Conservation (phyloP, 2,329 filamentous ascomycete genomes). For the Pseudogymnoascus sp. region DNA sequence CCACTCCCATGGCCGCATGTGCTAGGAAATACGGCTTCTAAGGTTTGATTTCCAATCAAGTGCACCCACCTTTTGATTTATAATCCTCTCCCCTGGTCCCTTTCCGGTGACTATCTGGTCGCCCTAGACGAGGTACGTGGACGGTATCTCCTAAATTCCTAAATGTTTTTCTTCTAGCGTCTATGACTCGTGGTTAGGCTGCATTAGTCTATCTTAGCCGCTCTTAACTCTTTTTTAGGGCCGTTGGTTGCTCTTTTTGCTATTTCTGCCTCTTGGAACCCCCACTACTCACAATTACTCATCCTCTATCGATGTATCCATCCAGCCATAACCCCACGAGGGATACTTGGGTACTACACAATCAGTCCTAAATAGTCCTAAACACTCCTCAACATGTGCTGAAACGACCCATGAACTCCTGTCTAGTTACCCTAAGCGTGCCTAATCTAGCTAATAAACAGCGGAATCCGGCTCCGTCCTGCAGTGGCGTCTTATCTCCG, state of each 20-base stretch:
- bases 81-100: background rate
- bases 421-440: background rate
- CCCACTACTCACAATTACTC: background rate
- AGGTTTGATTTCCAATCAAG: constrained; percentile 1
- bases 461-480: constrained; percentile 3
- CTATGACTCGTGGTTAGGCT: background rate
- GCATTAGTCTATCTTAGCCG: background rate
- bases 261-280: background rate
- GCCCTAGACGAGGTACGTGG: background rate
- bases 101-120: background rate
- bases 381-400: background rate
- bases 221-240: background rate
- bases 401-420: background rate
- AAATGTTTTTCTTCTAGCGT: background rate
- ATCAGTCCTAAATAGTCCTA: background rate
- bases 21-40: background rate
- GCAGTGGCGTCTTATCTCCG: constrained; percentile 6
- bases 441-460: background rate
- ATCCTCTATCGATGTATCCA: background rate
- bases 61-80: constrained; percentile 4
- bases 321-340: background rate
- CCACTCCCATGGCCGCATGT: background rate
- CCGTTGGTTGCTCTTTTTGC: background rate
- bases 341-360: background rate
- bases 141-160: background rate